A percentile compares a stretch with the other conserved stretches of the same genome.
Evolutionary conservation across 768 basidiomycete species (phyloP).

Genomic region (Boletus vinaceobasis): DNA sequence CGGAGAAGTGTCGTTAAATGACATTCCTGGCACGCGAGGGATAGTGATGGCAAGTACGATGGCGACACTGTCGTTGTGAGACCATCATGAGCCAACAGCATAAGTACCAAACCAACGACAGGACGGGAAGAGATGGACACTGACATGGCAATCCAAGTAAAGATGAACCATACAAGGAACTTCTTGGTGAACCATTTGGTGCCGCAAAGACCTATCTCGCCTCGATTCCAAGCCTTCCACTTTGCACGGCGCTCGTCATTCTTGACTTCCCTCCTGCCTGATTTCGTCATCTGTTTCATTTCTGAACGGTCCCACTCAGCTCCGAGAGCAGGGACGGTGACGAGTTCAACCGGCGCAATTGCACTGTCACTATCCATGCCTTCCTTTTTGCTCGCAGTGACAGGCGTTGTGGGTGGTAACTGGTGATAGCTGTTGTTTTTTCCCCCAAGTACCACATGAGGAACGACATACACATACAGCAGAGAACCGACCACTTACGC

Average conservation of each 20-base stretch:
- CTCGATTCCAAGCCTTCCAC: constrained; percentile 77
- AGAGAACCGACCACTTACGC: constrained; percentile 39
- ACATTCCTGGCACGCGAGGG: constrained; percentile 75
- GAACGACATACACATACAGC: neutral
- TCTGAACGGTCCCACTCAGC: constrained; percentile 86
- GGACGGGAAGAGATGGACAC: constrained; percentile 23
- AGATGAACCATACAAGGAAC: constrained; percentile 65
- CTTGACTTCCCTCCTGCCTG: constrained; percentile 63
- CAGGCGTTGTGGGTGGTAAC: constrained; percentile 30
- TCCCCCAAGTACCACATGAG: constrained; percentile 3
- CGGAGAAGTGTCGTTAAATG: constrained; percentile 56
- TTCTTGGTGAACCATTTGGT: constrained; percentile 67
- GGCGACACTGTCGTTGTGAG: constrained; percentile 46
- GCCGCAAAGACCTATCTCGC: constrained; percentile 77
- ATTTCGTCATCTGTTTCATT: constrained; percentile 70
- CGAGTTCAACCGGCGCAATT: constrained; percentile 68
- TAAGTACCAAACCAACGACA: constrained; percentile 1
- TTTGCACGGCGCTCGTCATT: constrained; percentile 49
- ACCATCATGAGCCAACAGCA: neutral
- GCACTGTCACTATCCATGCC: constrained; percentile 31
- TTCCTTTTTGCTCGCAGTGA: constrained; percentile 34
- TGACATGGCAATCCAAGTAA: constrained; percentile 55
- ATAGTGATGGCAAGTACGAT: constrained; percentile 75
- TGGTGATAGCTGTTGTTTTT: constrained; percentile 42
- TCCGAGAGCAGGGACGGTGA: constrained; percentile 89